Evolutionary conservation across 2,329 filamentous ascomycete genomes (phyloP).

Genomic region (Penicillium hesseltinei): DNA sequence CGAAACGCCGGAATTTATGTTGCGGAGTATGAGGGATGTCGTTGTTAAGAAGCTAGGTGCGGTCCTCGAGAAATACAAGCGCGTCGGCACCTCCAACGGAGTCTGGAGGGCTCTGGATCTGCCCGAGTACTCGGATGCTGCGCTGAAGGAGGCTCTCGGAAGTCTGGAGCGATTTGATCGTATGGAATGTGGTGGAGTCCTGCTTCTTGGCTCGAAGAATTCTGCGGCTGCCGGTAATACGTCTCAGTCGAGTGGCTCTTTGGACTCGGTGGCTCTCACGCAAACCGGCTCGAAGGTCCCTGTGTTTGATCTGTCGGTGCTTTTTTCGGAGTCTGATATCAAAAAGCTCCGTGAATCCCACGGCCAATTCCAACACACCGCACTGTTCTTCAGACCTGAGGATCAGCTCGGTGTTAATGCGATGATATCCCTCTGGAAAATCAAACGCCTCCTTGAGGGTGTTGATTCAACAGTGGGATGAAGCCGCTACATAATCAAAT

Average conservation of each 20-base stretch:
- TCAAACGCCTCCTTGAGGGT: conserved; percentile 32
- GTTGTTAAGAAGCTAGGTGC: conserved; percentile 39
- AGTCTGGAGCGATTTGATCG: conserved; percentile 24
- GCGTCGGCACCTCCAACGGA: conserved; percentile 17
- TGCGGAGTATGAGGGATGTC: conserved; percentile 38
- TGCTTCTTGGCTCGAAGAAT: conserved; percentile 15
- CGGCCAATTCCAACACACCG: conserved; percentile 32
- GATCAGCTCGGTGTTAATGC: conserved; percentile 28
- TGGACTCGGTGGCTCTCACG: conserved; percentile 33
- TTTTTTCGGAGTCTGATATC: conserved; percentile 34
- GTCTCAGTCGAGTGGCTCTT: background rate
- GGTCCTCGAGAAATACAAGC: conserved; percentile 24
- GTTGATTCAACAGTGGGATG: background rate
- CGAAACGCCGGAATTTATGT: conserved; percentile 48
- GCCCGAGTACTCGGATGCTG: conserved; percentile 17
- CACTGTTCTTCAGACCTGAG: conserved; percentile 38
- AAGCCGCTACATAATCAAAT: background rate
- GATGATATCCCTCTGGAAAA: conserved; percentile 41
- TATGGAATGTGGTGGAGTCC: conserved; percentile 33
- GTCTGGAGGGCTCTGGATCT: conserved; percentile 31
- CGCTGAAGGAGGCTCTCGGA: conserved; percentile 22
- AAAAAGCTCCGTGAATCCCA: conserved; percentile 27
- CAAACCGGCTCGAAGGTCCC: conserved; percentile 33
- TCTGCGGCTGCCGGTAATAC: background rate
- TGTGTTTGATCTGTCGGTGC: conserved; percentile 36